Evolutionary conservation across 1,284 basidiomycete genomes (phyloP).

Genomic region (Ganoderma lucidum): DNA sequence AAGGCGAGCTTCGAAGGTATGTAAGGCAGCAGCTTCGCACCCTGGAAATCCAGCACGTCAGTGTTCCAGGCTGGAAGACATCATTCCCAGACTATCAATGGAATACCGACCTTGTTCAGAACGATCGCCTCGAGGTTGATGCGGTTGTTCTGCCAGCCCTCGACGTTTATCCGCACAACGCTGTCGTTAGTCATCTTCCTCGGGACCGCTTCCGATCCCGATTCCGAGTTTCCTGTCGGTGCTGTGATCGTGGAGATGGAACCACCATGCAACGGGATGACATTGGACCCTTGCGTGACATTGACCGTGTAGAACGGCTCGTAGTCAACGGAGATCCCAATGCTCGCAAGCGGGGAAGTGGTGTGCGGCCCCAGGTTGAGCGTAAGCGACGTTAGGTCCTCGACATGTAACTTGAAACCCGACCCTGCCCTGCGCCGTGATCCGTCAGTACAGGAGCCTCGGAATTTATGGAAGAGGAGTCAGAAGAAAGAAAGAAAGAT

Average conservation of each 20-base stretch:
- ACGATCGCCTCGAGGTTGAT: constrained; percentile 57
- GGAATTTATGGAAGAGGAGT: background rate
- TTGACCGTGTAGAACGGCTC: constrained; percentile 56
- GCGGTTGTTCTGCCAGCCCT: constrained; percentile 67
- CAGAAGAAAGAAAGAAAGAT: background rate
- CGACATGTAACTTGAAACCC: constrained; percentile 60
- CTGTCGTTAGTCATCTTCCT: constrained; percentile 27
- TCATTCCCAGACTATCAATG: background rate
- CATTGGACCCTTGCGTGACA: constrained; percentile 55
- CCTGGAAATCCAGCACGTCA: constrained; percentile 41
- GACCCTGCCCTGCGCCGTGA: constrained; percentile 54
- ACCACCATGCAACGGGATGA: constrained; percentile 46
- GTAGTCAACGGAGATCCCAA: constrained; percentile 60
- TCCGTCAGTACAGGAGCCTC: background rate
- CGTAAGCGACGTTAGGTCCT: constrained; percentile 52
- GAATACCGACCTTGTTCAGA: constrained; percentile 50
- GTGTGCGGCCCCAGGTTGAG: constrained; percentile 60
- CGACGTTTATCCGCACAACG: constrained; percentile 57
- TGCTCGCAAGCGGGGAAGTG: constrained; percentile 51
- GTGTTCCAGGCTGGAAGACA: background rate
- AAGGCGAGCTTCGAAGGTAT: constrained; percentile 54
- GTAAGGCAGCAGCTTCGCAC: constrained; percentile 55
- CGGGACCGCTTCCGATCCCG: background rate
- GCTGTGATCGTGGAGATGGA: background rate
- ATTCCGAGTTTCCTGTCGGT: background rate